A percentile compares a stretch with the other conserved stretches of the same genome.
These are phyloP conservation scores for Phyllosticta paracitricarpa DNA, from an alignment of 2,329 filamentous ascomycete genomes.

Conservation along the genomic window DNA sequence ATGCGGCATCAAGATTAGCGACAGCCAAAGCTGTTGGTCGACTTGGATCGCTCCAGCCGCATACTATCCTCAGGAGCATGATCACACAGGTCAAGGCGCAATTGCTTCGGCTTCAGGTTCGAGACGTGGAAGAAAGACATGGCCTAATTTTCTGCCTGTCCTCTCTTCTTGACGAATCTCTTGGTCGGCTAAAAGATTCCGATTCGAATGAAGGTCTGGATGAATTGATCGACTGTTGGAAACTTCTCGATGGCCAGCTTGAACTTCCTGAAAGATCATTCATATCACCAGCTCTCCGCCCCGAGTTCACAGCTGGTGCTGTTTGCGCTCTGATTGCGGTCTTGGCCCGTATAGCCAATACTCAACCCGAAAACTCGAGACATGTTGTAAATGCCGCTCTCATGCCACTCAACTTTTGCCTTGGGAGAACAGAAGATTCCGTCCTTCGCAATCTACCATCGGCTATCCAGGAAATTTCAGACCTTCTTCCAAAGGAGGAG, in stretches of 20 bases:
- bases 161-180: slow-evolving; percentile 32
- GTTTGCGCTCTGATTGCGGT: slow-evolving; percentile 43
- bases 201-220: slow-evolving; percentile 8
- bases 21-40: slow-evolving; percentile 61
- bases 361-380: not conserved
- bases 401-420: slow-evolving; percentile 22
- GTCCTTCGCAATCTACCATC: slow-evolving; percentile 22
- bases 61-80: slow-evolving; percentile 29
- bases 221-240: slow-evolving; percentile 16
- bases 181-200: not conserved
- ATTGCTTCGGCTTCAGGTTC: slow-evolving; percentile 38
- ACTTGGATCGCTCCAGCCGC: slow-evolving; percentile 35
- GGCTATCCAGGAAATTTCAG: slow-evolving; percentile 16
- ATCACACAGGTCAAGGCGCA: slow-evolving; percentile 33
- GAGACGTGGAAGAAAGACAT: slow-evolving; percentile 61
- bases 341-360: slow-evolving; percentile 28
- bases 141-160: slow-evolving; percentile 56
- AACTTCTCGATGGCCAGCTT: slow-evolving; percentile 20
- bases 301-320: slow-evolving; percentile 56
- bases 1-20: slow-evolving; percentile 61
- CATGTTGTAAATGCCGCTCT: not conserved
- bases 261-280: slow-evolving; percentile 30
- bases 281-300: slow-evolving; percentile 40
- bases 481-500: slow-evolving; percentile 13
- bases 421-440: slow-evolving; percentile 25